Evolutionary conservation across 257 asterid species (phyloP).

Genomic region (Solanum clarkiae): DNA sequence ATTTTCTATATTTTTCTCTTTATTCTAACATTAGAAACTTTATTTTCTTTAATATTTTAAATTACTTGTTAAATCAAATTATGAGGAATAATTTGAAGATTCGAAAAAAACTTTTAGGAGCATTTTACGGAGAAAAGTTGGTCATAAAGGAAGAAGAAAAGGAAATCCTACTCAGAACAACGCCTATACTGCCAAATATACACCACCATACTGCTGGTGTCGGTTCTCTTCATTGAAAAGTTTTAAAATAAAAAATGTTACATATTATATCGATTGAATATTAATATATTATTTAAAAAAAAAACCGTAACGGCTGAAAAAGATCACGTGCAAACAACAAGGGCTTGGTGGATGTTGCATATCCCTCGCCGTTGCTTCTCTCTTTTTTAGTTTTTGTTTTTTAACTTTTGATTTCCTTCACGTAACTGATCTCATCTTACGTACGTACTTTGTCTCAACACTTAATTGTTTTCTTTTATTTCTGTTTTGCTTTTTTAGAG

Average conservation of each 20-base stretch:
- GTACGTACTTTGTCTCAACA: not conserved
- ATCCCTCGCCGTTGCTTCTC: constrained; percentile 1
- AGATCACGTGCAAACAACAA: constrained; percentile 9
- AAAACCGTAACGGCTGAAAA: constrained; percentile 16
- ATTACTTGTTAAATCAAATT: not conserved
- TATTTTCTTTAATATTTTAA: not conserved
- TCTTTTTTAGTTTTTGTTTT: not conserved
- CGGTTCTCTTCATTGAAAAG: not conserved
- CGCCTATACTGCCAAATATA: constrained; percentile 1
- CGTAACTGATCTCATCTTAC: constrained; percentile 8
- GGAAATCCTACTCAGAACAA: not conserved
- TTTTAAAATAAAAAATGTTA: too few relatives aligned
- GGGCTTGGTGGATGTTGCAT: constrained; percentile 2
- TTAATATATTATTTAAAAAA: not conserved
- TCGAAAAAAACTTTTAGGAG: not conserved
- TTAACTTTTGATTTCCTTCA: constrained; percentile 4
- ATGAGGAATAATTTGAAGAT: not conserved
- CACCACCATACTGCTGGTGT: not conserved
- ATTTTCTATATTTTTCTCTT: not conserved
- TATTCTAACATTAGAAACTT: not conserved
- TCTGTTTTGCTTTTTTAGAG: not conserved
- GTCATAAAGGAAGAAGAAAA: not conserved
- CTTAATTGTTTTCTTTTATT: not conserved
- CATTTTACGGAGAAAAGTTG: not conserved
- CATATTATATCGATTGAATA: too few relatives aligned